These are phyloP conservation scores for Bryum argenteum DNA, from an alignment of 225 moss, liverwort and hornwort species.

Conservation along the genomic window DNA sequence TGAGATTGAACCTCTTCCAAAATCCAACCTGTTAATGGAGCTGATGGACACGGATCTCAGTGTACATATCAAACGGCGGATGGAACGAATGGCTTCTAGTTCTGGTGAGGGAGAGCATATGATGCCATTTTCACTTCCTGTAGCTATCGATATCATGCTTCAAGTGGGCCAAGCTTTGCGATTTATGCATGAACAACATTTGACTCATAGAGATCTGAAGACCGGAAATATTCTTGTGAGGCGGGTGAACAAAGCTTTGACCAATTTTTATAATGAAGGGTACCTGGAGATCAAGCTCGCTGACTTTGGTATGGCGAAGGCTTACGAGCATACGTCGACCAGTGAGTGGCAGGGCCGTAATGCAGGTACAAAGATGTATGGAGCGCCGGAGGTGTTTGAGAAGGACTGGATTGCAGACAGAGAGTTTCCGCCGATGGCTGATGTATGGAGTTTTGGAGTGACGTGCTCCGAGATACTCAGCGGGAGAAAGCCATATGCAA, in stretches of 20 bases:
- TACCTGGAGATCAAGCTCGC: constrained; percentile 4
- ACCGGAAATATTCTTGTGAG: too few relatives aligned
- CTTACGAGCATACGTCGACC: neutral
- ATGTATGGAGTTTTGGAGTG: constrained; percentile 20
- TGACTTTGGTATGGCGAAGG: neutral
- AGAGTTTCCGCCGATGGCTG: too few relatives aligned
- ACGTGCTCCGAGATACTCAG: neutral
- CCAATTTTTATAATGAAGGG: neutral
- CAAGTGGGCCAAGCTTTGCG: constrained; percentile 1
- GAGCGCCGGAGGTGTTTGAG: too few relatives aligned
- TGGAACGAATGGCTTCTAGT: neutral
- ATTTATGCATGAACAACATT: neutral
- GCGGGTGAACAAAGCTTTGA: too few relatives aligned
- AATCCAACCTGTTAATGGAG: constrained; percentile 4
- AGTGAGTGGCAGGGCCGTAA: too few relatives aligned
- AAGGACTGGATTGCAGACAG: too few relatives aligned
- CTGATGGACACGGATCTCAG: neutral
- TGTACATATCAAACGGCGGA: neutral
- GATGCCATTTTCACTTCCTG: constrained; percentile 12
- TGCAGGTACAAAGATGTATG: too few relatives aligned
- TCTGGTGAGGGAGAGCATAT: neutral
- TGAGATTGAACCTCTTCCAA: neutral
- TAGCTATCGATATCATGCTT: constrained; percentile 15
- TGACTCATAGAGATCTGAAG: neutral
- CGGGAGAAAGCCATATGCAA: neutral